Percentiles rank a stretch among this genome's conserved stretches.
These are phyloP conservation scores for Ilyonectria robusta DNA, from an alignment of 2,329 filamentous ascomycete genomes.

Conservation along the genomic window DNA sequence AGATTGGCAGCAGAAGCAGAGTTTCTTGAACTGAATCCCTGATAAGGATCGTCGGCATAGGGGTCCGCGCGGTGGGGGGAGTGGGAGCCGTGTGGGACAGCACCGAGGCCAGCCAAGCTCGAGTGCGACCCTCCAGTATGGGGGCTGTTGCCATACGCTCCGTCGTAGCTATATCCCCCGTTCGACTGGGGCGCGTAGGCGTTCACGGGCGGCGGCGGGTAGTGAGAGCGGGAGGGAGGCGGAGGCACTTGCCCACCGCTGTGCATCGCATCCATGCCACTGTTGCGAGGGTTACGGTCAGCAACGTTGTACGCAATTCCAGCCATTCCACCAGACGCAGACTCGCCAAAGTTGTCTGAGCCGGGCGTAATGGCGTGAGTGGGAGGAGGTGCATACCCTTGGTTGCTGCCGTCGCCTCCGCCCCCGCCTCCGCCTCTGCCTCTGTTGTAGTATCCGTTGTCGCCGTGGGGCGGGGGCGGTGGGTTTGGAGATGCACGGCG, in stretches of 20 bases:
- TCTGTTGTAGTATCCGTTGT: slow-evolving; percentile 43
- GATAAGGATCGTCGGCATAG: slow-evolving; percentile 77
- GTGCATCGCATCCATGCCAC: slow-evolving; percentile 74
- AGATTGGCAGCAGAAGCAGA: slow-evolving; percentile 65
- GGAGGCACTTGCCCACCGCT: slow-evolving; percentile 54
- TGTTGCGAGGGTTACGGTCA: slow-evolving; percentile 74
- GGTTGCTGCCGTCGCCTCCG: slow-evolving; percentile 39
- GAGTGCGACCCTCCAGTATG: slow-evolving; percentile 53
- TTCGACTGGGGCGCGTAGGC: slow-evolving; percentile 40
- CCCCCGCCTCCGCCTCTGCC: slow-evolving; percentile 31
- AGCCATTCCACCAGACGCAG: slow-evolving; percentile 75
- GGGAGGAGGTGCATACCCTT: slow-evolving; percentile 43
- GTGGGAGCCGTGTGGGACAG: slow-evolving; percentile 39
- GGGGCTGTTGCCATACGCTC: slow-evolving; percentile 25
- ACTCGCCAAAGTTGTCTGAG: slow-evolving; percentile 76
- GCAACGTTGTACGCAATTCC: slow-evolving; percentile 78
- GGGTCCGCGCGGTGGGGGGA: slow-evolving; percentile 47
- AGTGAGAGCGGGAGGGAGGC: slow-evolving; percentile 54
- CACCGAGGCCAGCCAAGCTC: slow-evolving; percentile 49
- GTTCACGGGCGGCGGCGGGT: slow-evolving; percentile 34
- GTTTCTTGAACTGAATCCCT: slow-evolving; percentile 64
- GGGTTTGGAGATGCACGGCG: slow-evolving; percentile 27
- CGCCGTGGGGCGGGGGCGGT: slow-evolving; percentile 36
- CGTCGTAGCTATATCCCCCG: slow-evolving; percentile 45
- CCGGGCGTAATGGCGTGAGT: slow-evolving; percentile 68